Conservation (phyloP, 441 rosid genomes). For the Biscutella laevigata region DNA sequence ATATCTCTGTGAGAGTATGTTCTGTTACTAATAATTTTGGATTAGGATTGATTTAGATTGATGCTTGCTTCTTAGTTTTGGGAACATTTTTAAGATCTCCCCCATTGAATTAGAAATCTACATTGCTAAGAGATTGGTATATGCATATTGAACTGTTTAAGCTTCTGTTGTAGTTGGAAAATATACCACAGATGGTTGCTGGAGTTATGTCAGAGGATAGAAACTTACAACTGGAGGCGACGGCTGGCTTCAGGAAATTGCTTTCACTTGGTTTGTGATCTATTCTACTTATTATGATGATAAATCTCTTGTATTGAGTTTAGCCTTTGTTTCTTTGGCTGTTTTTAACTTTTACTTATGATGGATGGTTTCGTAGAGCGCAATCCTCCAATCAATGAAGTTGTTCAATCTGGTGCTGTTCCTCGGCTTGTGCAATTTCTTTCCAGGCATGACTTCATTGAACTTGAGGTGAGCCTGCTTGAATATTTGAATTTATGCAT, state of each 20-base stretch:
- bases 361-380: constrained; percentile 26
- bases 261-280: constrained; percentile 38
- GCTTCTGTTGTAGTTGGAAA: constrained; percentile 32
- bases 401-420: constrained; percentile 44
- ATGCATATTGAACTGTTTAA: background rate
- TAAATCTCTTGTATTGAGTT: background rate
- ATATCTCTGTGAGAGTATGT: constrained; percentile 15
- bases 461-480: constrained; percentile 34
- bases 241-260: constrained; percentile 38
- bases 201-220: constrained; percentile 39
- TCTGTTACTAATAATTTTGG: background rate
- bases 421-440: constrained; percentile 50
- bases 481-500: background rate
- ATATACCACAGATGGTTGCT: constrained; percentile 33
- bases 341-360: background rate
- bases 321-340: background rate
- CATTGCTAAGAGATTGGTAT: background rate
- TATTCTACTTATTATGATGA: background rate
- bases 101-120: background rate
- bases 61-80: background rate
- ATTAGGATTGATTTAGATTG: background rate
- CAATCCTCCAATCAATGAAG: constrained; percentile 46
- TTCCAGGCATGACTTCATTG: constrained; percentile 34
- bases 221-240: constrained; percentile 34
- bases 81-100: too few species aligned